Evolutionary conservation across 1,139 yeast genomes (phyloP).

Genomic region (Pichia sp.): DNA sequence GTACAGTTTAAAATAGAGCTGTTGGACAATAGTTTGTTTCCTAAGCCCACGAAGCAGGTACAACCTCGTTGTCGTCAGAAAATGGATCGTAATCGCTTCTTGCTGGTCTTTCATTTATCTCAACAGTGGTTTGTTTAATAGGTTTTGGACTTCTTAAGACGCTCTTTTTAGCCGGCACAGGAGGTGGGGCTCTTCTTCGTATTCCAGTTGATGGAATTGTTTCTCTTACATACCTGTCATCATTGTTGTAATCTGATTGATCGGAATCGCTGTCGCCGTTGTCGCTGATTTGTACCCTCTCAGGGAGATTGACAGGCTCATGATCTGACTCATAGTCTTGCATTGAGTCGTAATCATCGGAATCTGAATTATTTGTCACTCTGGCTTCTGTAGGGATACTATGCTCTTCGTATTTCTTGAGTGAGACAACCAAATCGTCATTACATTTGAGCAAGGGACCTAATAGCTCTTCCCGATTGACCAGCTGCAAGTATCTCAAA

Average conservation of each 20-base stretch:
- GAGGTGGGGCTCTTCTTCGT: conserved; percentile 13
- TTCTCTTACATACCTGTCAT: conserved; percentile 7
- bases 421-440: conserved; percentile 75
- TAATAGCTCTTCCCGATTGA: conserved; percentile 77
- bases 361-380: conserved; percentile 27
- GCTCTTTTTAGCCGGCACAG: conserved; percentile 20
- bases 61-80: conserved; percentile 22
- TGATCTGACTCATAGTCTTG: conserved; percentile 33
- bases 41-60: conserved; percentile 18
- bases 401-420: conserved; percentile 62
- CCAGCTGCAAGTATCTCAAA: conserved; percentile 74
- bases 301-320: conserved; percentile 18
- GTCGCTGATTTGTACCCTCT: conserved; percentile 32
- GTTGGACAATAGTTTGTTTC: neutral
- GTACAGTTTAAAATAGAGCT: neutral
- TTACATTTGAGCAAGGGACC: conserved; percentile 86
- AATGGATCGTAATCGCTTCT: conserved; percentile 20
- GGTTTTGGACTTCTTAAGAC: conserved; percentile 12
- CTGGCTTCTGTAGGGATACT: conserved; percentile 40
- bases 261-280: conserved; percentile 34
- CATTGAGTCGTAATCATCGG: conserved; percentile 35
- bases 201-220: conserved; percentile 6
- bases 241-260: too few species aligned
- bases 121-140: neutral
- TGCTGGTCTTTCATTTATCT: neutral